Base-by-base conservation (phyloP, 768 basidiomycete genomes). In the Botryobasidium botryosum region DNA sequence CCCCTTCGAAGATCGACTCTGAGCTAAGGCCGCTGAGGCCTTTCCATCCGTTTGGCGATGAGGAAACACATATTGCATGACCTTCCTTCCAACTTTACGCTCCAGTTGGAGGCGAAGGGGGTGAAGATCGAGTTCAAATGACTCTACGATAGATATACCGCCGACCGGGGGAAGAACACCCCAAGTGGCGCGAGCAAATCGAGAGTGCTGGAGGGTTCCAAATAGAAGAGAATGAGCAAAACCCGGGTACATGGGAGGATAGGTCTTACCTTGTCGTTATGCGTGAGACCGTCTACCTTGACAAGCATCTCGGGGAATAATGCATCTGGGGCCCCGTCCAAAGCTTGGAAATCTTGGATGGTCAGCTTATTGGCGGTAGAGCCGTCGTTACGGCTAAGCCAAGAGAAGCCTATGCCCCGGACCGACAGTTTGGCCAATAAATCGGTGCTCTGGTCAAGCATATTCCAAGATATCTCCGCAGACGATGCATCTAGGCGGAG, bases 21-120 rank as follows among this genome's bases (percentile, higher is more conserved):
- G n/a, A n/a, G n/a, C n/a, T n/a, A n/a, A n/a, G n/a, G n/a, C n/a
- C n/a, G n/a, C n/a, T n/a, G n/a, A n/a, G n/a, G n/a, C n/a, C n/a
- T n/a, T n/a, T n/a, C n/a, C 45, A 35, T 6, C 40, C 18, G 40
- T 37, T 67, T 24, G 79, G 70, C 20, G 72, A 68, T 45, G 36
- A 20, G 80, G 78, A 77, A 84, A 90, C 25, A 94, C 64, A 57
- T 96, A 96, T 56, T 84, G 80, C 73, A 86, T 75, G 46, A 96
- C 79, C 45, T 75, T 68, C 17, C 70, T 69, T 6, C 86, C 88
- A 24, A 91, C 70, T 50, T 69, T 71, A 23, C 83, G 76, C 59
- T 97, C 91, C 40, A 96, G 68, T 51, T 87, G 84, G 5, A 94
- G 68, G 25, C 79, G 75, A 52, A 96, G 69, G 0, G 90, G 91